Evolutionary conservation across 148 eudicot species (phyloP).

Genomic region (Rhododendron ovatum): DNA sequence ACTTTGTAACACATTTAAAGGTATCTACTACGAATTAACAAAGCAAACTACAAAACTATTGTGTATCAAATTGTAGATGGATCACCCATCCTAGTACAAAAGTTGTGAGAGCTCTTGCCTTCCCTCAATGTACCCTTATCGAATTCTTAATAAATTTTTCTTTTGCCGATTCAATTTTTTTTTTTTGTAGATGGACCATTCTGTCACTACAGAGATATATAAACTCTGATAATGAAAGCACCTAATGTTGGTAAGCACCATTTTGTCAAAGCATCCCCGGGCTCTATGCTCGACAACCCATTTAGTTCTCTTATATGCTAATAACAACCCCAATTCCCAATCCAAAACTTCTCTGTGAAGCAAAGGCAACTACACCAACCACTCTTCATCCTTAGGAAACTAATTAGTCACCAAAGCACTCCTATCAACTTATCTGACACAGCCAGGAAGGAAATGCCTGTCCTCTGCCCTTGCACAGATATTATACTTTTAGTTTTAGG

Average conservation of each 20-base stretch:
- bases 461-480: neutral
- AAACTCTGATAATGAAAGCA: neutral
- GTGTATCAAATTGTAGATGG: neutral
- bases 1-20: neutral
- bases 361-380: neutral
- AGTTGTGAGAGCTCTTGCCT: too few relatives aligned
- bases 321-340: neutral
- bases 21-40: neutral
- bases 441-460: neutral
- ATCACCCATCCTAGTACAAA: too few relatives aligned
- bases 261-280: neutral
- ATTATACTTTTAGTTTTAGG: neutral
- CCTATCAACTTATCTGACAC: neutral
- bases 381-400: neutral
- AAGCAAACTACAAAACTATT: neutral
- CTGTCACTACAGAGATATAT: neutral
- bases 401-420: neutral
- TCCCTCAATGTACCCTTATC: too few relatives aligned
- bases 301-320: neutral
- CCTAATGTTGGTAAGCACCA: neutral
- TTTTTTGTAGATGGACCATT: too few relatives aligned
- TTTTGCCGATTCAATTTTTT: too few relatives aligned
- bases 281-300: neutral
- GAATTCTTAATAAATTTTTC: too few relatives aligned
- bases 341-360: neutral